Conservation (phyloP, 306 rosid genomes). For the Vicia sativa region DNA sequence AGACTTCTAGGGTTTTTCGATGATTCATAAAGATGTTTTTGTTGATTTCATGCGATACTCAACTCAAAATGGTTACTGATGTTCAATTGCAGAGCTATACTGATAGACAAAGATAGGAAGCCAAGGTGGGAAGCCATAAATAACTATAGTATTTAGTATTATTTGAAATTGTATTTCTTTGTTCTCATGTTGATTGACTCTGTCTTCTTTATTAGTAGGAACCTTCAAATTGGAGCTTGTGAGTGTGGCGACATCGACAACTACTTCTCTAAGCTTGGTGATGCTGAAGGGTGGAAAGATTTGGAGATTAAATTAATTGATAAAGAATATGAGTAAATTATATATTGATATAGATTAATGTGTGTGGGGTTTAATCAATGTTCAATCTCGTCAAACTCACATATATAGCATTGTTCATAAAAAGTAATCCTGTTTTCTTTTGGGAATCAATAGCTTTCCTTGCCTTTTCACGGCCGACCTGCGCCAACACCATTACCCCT, state of each 20-base stretch:
- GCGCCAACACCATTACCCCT: no score
- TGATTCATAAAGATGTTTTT: neutral
- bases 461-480: no score
- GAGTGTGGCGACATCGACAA: constrained; percentile 44
- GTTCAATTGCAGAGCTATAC: constrained; percentile 71
- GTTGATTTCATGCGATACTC: constrained; percentile 31
- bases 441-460: no score
- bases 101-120: constrained; percentile 82
- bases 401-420: no score
- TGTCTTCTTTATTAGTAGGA: constrained; percentile 54
- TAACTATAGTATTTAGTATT: neutral
- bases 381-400: no score
- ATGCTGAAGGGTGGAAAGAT: constrained; percentile 75
- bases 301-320: no score
- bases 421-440: no score
- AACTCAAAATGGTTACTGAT: neutral
- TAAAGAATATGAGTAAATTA: no score
- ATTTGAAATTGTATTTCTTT: constrained; percentile 23
- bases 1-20: constrained; percentile 80
- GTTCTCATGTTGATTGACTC: constrained; percentile 30
- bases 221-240: constrained; percentile 62
- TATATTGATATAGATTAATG: no score
- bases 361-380: no score
- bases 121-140: constrained; percentile 61
- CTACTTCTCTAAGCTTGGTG: constrained; percentile 65